Evolutionary conservation across 148 eudicot species (phyloP).

Genomic region (Polygonum maritimum): DNA sequence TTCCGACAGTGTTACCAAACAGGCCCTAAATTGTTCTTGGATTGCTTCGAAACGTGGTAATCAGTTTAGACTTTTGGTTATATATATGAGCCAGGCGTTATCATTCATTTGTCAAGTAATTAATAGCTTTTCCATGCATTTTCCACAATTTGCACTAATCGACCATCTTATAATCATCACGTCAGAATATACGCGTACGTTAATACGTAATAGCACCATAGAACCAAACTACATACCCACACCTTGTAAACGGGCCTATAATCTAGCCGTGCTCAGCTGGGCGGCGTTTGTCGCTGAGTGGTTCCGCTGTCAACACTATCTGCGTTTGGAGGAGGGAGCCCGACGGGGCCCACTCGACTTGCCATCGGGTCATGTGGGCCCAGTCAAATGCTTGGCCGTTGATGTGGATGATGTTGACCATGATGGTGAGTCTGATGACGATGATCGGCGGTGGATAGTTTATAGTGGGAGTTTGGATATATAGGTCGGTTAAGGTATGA

Average conservation of each 20-base stretch:
- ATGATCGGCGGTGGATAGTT: constrained; percentile 5
- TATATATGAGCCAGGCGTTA: background rate
- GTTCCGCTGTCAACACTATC: constrained; percentile 5
- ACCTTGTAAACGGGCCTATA: background rate
- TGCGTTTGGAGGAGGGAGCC: constrained; percentile 10
- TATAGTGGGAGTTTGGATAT: constrained; percentile 12
- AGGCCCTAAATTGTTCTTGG: background rate
- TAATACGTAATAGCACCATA: background rate
- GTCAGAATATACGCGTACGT: background rate
- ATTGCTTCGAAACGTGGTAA: background rate
- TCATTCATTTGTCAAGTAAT: background rate
- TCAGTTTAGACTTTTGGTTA: background rate
- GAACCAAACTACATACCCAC: background rate
- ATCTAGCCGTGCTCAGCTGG: constrained; percentile 7
- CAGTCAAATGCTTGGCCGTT: constrained; percentile 8
- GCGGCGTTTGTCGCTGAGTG: constrained; percentile 1
- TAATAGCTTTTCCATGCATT: background rate
- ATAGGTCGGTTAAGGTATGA: constrained; percentile 5
- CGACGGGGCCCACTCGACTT: background rate
- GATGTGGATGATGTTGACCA: background rate
- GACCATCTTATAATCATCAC: background rate
- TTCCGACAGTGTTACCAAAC: no score
- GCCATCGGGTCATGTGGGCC: background rate
- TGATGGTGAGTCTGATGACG: background rate
- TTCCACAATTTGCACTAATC: background rate